Base-by-base conservation (phyloP, 768 basidiomycete genomes). In the Tephrocybe sp. region DNA sequence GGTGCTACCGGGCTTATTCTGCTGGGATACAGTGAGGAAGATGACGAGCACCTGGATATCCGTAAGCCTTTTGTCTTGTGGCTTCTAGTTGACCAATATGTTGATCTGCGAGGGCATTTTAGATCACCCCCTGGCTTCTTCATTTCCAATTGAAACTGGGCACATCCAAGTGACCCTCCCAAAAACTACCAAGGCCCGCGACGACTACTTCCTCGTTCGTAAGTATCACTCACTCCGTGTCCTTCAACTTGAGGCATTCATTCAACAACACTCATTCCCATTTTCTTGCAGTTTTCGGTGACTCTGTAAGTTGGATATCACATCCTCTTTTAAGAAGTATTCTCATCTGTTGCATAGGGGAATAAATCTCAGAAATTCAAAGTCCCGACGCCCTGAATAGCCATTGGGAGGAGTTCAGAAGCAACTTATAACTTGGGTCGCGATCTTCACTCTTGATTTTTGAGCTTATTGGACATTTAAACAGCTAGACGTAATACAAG, bases 41-140 rank as follows among this genome's bases (percentile, higher is more conserved):
- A 60, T 27, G 77, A 72, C 45, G 80, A 83, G 54, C 71, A 82
- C 55, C 59, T 82, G 57, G 69, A 82, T 45, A 62, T 66, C 21
- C 5, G 80, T 79, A 48, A 46, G 78, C 30, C 21, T n/a, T 25
- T 36, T n/a, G n/a, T n/a, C n/a, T 21, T 3, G 15, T 25, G 9
- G 22, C 16, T 32, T 38, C 9, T 7, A 27, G 26, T 25, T 9
- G 16, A 32, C 18, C 1, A 12, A 28, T 19, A 19, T 19, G 15
- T 12, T 35, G 22, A 35, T 27, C 15, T 18, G 22, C 34, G 35
- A n/a, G 25, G 13, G 1, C n/a, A 24, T 8, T 19, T 8, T 26
- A 69, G 67, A 18, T 21, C 55, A 60, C 35, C 66, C 67, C 15
- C 58, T 69, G 16, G 67, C 66, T 19, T 38, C 47, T n/a, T 43